Base-by-base conservation (phyloP, 2,329 filamentous ascomycete genomes). In the Aspergillus sojae region DNA sequence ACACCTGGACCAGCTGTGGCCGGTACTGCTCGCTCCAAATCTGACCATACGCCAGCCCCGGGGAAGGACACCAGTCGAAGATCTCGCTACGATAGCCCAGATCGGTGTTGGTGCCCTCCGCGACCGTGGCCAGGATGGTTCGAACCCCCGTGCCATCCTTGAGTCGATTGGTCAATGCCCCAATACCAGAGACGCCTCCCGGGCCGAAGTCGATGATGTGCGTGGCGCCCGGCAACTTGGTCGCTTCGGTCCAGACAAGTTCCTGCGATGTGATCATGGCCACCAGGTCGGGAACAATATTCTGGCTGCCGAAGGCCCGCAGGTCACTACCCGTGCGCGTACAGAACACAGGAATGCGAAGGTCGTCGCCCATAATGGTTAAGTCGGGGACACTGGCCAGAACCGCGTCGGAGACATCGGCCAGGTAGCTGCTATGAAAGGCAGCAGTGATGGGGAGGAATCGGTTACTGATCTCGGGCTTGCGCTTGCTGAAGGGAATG, bases 21-120 rank as follows among this genome's bases (percentile, higher is more conserved):
- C 94, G 94, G 75, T 95, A 94, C 78, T 97, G 93, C 79, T 96
- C 96, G 62, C 99, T 93, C 95, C 95, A 99, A 79, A 99, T 92
- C 46, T 50, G 46, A 19, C 46, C 46, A 19, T 50, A 50, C 14
- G 26, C 46, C 46, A 50, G 46, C 6, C 26, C 46, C 16, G 46
- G 46, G 7, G 36, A 93, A 90, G 56, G 95, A 97, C 78, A 94
- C 95, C 74, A 91, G 76, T 99, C 94, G 72, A 99, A 99, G 58
- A 99, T 85, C 81, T 99, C 95, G 2, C 94, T 91, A 85, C 99
- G 99, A 84, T 97, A 99, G 61, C 95, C 95, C 66, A 99, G 91
- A 78, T 98, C 95, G 34, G 86, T 85, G 64, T 96, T 91, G 26
- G 93, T 93, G 58, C 94, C 94, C 72, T 94, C 92, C 72, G 99